These are phyloP conservation scores for Tuber calosporum DNA, from an alignment of 495 filamentous ascomycete species.

Conservation along the genomic window DNA sequence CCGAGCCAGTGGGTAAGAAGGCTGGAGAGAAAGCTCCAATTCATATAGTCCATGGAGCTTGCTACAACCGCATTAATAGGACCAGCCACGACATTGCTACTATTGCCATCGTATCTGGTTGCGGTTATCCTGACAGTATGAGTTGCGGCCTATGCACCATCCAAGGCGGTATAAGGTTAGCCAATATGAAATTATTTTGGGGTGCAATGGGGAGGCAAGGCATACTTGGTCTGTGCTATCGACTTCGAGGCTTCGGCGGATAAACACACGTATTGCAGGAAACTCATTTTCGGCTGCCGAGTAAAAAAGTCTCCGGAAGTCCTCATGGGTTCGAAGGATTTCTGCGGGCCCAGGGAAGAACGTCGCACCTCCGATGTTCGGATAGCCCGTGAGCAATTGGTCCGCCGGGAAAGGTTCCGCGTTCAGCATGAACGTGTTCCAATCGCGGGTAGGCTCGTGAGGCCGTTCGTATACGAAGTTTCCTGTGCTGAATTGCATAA, in stretches of 20 bases:
- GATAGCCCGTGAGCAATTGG: neutral
- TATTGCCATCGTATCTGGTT: neutral
- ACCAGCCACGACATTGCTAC: neutral
- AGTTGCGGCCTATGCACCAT: neutral
- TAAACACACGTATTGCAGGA: neutral
- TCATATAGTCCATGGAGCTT: neutral
- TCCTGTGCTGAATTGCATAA: neutral
- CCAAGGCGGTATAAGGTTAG: neutral
- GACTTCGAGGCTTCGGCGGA: neutral
- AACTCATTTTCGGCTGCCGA: neutral
- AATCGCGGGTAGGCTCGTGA: neutral
- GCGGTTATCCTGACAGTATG: neutral
- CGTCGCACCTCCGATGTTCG: neutral
- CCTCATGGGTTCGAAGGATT: neutral
- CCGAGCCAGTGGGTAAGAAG: neutral
- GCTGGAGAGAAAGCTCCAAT: neutral
- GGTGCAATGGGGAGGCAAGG: neutral
- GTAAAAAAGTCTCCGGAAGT: neutral
- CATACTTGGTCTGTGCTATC: neutral
- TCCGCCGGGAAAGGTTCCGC: neutral
- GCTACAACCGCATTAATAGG: neutral
- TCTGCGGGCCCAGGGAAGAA: neutral
- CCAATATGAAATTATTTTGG: neutral
- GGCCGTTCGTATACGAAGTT: neutral
- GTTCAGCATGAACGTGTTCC: neutral